Percentiles rank a stretch among this genome's conserved stretches.
Evolutionary conservation across 768 basidiomycete genomes (phyloP).

Genomic region (Kwoniella newhampshirensis): DNA sequence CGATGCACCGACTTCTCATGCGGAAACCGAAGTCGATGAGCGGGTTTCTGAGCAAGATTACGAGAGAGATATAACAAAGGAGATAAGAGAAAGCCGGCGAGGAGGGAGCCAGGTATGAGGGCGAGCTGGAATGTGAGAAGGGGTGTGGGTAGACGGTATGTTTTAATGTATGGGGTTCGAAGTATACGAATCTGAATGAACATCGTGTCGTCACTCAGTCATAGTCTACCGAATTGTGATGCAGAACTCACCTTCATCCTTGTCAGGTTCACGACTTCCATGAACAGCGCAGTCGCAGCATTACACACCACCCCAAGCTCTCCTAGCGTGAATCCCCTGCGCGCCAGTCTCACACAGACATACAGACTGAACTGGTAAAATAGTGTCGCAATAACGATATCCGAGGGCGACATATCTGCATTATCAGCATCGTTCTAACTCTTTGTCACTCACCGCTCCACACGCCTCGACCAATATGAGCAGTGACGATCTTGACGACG

Average conservation of each 20-base stretch:
- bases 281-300: conserved; percentile 78
- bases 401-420: conserved; percentile 74
- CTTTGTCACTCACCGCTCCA: conserved; percentile 45
- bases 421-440: background rate
- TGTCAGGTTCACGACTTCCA: conserved; percentile 83
- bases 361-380: conserved; percentile 94
- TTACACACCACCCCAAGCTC: conserved; percentile 87
- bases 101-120: conserved; percentile 83
- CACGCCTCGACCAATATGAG: conserved; percentile 41
- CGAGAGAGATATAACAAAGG: conserved; percentile 89
- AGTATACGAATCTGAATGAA: conserved; percentile 70
- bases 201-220: too few relatives aligned
- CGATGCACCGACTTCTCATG: conserved; percentile 79
- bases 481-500: conserved; percentile 44
- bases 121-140: conserved; percentile 88
- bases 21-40: conserved; percentile 74
- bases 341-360: conserved; percentile 80
- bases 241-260: conserved; percentile 66
- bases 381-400: conserved; percentile 67
- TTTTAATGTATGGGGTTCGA: conserved; percentile 79
- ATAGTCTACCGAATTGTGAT: background rate
- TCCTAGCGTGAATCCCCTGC: conserved; percentile 92
- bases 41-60: conserved; percentile 80
- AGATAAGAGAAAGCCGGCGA: conserved; percentile 91
- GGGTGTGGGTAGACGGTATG: conserved; percentile 88